Percentiles rank a stretch among this genome's conserved stretches.
Evolutionary conservation across 2,329 filamentous ascomycete species (phyloP).

Genomic region (Cordyceps tenuipes): DNA sequence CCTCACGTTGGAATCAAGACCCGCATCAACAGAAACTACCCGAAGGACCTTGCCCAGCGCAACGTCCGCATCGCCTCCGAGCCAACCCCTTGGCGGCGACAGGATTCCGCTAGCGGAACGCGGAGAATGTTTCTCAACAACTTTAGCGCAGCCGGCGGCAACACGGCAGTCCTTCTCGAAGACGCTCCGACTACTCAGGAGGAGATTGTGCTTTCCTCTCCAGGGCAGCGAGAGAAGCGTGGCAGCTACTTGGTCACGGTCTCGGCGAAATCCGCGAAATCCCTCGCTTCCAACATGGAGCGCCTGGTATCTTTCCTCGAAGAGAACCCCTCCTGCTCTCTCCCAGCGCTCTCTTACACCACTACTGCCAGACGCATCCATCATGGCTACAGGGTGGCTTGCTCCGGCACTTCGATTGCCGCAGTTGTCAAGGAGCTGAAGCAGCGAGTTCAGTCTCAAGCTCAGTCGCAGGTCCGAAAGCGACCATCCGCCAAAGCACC

Average conservation of each 20-base stretch:
- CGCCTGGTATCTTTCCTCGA: slow-evolving; percentile 47
- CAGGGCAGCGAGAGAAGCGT: slow-evolving; percentile 31
- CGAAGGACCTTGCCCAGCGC: slow-evolving; percentile 46
- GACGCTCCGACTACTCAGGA: slow-evolving; percentile 39
- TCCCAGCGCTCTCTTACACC: slow-evolving; percentile 57
- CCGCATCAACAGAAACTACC: slow-evolving; percentile 52
- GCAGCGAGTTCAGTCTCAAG: background rate
- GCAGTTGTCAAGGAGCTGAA: slow-evolving; percentile 14
- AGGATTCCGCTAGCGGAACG: slow-evolving; percentile 26
- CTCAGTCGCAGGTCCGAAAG: background rate
- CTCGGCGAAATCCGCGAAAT: slow-evolving; percentile 29
- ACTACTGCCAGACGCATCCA: slow-evolving; percentile 59
- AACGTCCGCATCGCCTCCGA: slow-evolving; percentile 52
- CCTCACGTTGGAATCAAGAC: slow-evolving; percentile 61
- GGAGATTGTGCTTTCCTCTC: slow-evolving; percentile 36
- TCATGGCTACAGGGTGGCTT: slow-evolving; percentile 47
- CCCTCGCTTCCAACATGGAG: background rate
- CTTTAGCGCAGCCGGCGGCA: slow-evolving; percentile 64
- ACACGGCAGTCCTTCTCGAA: slow-evolving; percentile 58
- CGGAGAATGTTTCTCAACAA: slow-evolving; percentile 54
- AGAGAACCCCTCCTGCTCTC: slow-evolving; percentile 37
- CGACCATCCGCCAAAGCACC: background rate
- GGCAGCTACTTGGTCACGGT: slow-evolving; percentile 46
- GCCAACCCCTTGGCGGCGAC: slow-evolving; percentile 40
- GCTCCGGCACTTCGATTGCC: slow-evolving; percentile 37